Evolutionary conservation across 257 asterid genomes (phyloP), one percentile per base, ranked within the genome.

Genomic region (Verbena officinalis): DNA sequence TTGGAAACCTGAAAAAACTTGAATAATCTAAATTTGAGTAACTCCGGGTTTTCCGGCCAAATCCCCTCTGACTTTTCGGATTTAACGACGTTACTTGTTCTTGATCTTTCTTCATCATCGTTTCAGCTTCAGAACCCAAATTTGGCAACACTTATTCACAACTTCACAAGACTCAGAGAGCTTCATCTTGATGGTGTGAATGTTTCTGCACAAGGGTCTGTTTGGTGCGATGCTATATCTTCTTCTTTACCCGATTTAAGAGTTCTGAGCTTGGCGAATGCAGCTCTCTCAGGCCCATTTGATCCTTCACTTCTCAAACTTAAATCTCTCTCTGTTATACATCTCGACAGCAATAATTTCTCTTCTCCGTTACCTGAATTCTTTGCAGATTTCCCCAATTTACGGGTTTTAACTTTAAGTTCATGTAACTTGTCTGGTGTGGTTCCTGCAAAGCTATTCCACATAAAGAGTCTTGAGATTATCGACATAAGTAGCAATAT

Each of bases 111-210:
- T 9, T 24, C 44, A 13, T 13, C 30, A 46, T 40, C 68, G 0
- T 53, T 73, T 15, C 42, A 11, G 63, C 84, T 86, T 8, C 68
- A 57, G 62, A 77, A 55, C 49, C 86, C 85, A 19, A 59, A 77
- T 58, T 59, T 84, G 42, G 40, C 30, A 19, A 27, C 21, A 31
- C 55, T 81, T 51, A 70, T 78, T 62, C 63, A 51, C 10, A 73
- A 68, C 43, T 76, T 59, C 24, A 53, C 60, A 4, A 65, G n/a
- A 7, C 67, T 86, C 2, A 72, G 59, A 55, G 84, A 83, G 9
- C 75, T 83, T 71, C 59, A 79, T 67, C 86, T 86, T 51, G 87
- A 83, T 64, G 40, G 66, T 14, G 86, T 77, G 22, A 70, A 86
- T 59, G 43, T 83, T 3, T 86, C 87, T 46, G 70, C 83, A 0